Conservation (phyloP, 2,329 filamentous ascomycete genomes). For the Aspergillus aculeatus region DNA sequence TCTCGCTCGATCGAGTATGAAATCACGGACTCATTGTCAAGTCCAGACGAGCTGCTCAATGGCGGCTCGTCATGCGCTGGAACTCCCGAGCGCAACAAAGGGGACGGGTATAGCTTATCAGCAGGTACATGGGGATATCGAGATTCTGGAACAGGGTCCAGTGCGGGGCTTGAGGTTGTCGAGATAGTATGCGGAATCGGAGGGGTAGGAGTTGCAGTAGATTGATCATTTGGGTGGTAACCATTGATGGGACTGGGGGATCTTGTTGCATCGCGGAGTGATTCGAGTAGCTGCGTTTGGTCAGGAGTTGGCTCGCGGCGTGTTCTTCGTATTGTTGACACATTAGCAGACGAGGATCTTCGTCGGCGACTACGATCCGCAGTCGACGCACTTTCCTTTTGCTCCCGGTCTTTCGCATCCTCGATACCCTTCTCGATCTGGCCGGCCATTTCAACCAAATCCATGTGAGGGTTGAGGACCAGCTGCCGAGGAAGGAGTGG, state of each 20-base stretch:
- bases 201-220: conserved; percentile 36
- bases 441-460: conserved; percentile 33
- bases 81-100: conserved; percentile 22
- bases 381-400: conserved; percentile 13
- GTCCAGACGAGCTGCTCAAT: conserved; percentile 20
- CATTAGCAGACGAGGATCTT: conserved; percentile 13
- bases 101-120: conserved; percentile 31
- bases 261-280: conserved; percentile 28
- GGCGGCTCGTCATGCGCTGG: conserved; percentile 10
- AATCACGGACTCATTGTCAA: conserved; percentile 35
- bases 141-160: conserved; percentile 22
- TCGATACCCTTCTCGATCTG: conserved; percentile 34
- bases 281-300: conserved; percentile 30
- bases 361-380: conserved; percentile 10
- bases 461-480: conserved; percentile 29
- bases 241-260: conserved; percentile 17
- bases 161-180: conserved; percentile 30
- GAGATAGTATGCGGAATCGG: conserved; percentile 35
- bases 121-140: conserved; percentile 18
- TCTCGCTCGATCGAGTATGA: conserved; percentile 39
- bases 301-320: conserved; percentile 38
- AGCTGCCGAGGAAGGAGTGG: conserved; percentile 37
- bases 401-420: conserved; percentile 24
- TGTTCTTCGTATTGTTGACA: conserved; percentile 20
- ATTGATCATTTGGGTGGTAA: conserved; percentile 14